Percentiles rank a stretch among this genome's conserved stretches.
Conservation (phyloP, 306 rosid genomes). For the Acacia crassicarpa region DNA sequence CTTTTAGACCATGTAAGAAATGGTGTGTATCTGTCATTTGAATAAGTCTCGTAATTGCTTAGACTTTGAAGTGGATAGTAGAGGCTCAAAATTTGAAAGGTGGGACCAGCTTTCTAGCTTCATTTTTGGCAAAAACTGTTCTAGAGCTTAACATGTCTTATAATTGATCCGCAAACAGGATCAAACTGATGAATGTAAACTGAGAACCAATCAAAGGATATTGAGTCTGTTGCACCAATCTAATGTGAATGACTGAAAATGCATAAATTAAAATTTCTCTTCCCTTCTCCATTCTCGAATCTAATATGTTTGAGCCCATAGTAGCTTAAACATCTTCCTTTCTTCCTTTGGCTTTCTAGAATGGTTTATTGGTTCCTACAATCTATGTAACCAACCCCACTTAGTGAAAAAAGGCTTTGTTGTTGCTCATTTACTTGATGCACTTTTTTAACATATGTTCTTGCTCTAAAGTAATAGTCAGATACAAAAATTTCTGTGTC, state of each 20-base stretch:
- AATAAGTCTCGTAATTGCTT: neutral
- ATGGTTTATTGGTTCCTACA: conserved; percentile 8
- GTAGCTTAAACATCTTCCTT: neutral
- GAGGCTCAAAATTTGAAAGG: neutral
- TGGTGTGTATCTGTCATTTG: neutral
- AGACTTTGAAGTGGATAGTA: neutral
- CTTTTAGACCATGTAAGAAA: conserved; percentile 5
- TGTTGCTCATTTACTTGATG: too few relatives aligned
- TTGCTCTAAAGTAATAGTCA: conserved; percentile 17
- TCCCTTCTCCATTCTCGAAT: neutral
- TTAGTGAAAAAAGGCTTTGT: too few relatives aligned
- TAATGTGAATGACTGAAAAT: neutral
- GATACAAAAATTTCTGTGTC: conserved; percentile 23
- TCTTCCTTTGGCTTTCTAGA: neutral
- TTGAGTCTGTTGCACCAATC: neutral
- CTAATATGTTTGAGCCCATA: conserved; percentile 1
- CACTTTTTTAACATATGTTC: neutral
- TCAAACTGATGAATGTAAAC: neutral
- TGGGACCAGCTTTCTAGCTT: neutral
- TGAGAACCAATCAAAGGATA: conserved; percentile 3
- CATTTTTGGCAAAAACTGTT: neutral
- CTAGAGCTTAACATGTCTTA: neutral
- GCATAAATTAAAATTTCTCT: neutral
- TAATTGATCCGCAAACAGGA: neutral
- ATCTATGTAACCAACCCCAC: too few relatives aligned